Conservation (phyloP, 768 basidiomycete genomes). For the Cantharellus cinnabarinus region DNA sequence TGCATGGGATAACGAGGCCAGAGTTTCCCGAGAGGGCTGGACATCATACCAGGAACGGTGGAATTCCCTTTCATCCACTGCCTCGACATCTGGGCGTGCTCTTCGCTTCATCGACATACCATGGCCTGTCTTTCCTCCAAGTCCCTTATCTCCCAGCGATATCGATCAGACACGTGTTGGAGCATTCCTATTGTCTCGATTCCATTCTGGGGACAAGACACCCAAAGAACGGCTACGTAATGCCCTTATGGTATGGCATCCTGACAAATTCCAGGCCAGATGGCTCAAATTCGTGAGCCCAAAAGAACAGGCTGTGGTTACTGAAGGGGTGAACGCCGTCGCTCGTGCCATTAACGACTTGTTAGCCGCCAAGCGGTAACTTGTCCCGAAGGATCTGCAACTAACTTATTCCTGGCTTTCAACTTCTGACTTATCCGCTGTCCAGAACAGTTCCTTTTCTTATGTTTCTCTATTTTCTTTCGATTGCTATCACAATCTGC, state of each 20-base stretch:
- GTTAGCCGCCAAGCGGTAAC: not conserved
- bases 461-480: too few species aligned
- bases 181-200: conserved; percentile 1
- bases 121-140: not conserved
- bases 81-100: not conserved
- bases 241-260: conserved; percentile 4
- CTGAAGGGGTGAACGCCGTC: conserved; percentile 1
- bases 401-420: too few species aligned
- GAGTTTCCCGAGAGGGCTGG: not conserved
- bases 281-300: conserved; percentile 1
- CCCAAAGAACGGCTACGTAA: conserved; percentile 2
- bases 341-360: conserved; percentile 1
- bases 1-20: not conserved
- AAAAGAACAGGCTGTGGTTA: conserved; percentile 1
- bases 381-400: too few species aligned
- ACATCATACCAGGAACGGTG: not conserved
- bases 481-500: too few species aligned
- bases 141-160: not conserved
- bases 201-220: conserved; percentile 2
- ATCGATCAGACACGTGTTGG: conserved; percentile 1
- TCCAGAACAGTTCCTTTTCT: too few species aligned
- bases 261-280: conserved; percentile 6
- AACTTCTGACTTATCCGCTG: too few species aligned
- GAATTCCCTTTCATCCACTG: not conserved
- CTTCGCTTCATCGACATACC: conserved; percentile 1